These are phyloP conservation scores for Chlorella variabilis DNA, from an alignment of 163 green algal species.

Conservation along the genomic window DNA sequence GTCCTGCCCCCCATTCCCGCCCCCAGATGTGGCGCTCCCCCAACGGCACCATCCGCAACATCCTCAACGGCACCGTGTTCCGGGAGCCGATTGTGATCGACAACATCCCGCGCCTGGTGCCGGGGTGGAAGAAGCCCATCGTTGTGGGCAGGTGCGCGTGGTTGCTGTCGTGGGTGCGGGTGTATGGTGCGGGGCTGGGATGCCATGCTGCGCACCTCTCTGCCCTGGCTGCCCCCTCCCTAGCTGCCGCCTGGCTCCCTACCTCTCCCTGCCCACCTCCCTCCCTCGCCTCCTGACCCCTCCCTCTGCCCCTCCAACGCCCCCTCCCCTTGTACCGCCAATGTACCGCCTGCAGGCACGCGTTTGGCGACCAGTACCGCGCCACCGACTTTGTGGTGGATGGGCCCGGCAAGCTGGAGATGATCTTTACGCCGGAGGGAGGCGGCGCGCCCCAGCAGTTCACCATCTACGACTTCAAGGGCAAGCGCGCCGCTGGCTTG, in stretches of 20 bases:
- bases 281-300: too few relatives aligned
- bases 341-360: constrained; percentile 84
- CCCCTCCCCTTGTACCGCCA: too few relatives aligned
- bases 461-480: constrained; percentile 52
- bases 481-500: background rate
- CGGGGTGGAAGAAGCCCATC: constrained; percentile 94
- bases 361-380: constrained; percentile 97
- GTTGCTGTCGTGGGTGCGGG: background rate
- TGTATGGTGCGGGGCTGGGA: background rate
- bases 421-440: constrained; percentile 77
- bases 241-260: too few relatives aligned
- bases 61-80: constrained; percentile 98
- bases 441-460: constrained; percentile 62
- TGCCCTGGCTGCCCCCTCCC: too few relatives aligned
- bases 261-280: too few relatives aligned
- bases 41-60: constrained; percentile 96
- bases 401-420: constrained; percentile 83
- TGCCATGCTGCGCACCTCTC: background rate
- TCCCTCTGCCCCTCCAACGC: too few relatives aligned
- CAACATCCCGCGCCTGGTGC: constrained; percentile 95
- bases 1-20: background rate
- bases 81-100: constrained; percentile 95
- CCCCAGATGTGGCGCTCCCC: constrained; percentile 92
- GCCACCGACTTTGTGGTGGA: constrained; percentile 91
- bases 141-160: constrained; percentile 81